Conservation (phyloP, 192 early-diverging fungal species). For the Gigaspora rosea region DNA sequence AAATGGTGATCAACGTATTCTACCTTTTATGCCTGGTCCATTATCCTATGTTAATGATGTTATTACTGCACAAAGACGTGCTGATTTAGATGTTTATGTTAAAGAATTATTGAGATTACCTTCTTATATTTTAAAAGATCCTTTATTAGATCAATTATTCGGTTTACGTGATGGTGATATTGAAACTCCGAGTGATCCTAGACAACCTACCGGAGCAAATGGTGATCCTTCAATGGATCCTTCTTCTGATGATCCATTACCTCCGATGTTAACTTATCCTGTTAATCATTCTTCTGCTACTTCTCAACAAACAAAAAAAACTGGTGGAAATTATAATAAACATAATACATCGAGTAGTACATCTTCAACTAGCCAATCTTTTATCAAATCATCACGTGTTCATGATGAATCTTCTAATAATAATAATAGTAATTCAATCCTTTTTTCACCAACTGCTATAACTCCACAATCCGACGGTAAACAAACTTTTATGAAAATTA, state of each 20-base stretch:
- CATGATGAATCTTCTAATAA: constrained; percentile 28
- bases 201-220: neutral
- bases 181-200: constrained; percentile 48
- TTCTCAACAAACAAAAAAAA: constrained; percentile 27
- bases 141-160: constrained; percentile 54
- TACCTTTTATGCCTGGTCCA: constrained; percentile 70
- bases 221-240: neutral
- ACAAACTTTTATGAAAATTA: constrained; percentile 62
- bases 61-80: constrained; percentile 64
- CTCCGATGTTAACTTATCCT: constrained; percentile 30
- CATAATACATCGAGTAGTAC: constrained; percentile 30
- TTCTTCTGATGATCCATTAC: constrained; percentile 34
- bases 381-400: constrained; percentile 39
- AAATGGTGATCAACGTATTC: constrained; percentile 52
- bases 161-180: constrained; percentile 57
- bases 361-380: constrained; percentile 27
- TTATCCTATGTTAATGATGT: constrained; percentile 63
- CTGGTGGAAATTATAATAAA: constrained; percentile 16
- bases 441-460: neutral
- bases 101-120: constrained; percentile 64
- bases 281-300: neutral
- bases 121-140: constrained; percentile 51
- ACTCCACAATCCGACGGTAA: neutral
- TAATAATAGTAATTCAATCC: neutral
- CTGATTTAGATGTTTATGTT: constrained; percentile 69